phyloP scores from a whole-genome alignment of 768 basidiomycete genomes.

The Boletus sp. region DNA sequence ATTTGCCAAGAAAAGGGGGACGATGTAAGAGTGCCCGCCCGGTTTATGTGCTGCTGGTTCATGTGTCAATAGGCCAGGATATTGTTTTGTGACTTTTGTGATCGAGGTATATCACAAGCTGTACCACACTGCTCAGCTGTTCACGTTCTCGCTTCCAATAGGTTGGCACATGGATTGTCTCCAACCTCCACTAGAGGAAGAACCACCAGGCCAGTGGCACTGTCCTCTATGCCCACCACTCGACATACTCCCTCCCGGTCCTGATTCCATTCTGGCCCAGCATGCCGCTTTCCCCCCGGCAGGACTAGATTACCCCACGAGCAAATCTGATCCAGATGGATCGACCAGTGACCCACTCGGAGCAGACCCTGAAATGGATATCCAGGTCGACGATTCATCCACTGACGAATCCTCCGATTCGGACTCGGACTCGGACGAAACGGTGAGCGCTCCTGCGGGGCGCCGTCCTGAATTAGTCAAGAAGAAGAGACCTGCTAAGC shows the following conservation, averaged over 20 bases:
- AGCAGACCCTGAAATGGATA: conserved; percentile 30
- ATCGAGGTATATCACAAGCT: conserved; percentile 58
- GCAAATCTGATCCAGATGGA: conserved; percentile 26
- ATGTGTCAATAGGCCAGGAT: conserved; percentile 57
- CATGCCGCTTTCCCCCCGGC: conserved; percentile 46
- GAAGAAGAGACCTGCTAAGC: conserved; percentile 30
- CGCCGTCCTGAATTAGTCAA: conserved; percentile 18
- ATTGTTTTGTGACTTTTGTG: conserved; percentile 91
- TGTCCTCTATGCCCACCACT: conserved; percentile 60
- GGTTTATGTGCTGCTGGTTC: conserved; percentile 17
- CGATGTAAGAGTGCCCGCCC: conserved; percentile 58
- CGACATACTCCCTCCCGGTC: conserved; percentile 8
- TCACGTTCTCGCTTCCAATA: conserved; percentile 22
- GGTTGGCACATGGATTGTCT: conserved; percentile 88
- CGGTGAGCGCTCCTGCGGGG: conserved; percentile 13
- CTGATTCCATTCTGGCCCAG: conserved; percentile 2
- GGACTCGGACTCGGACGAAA: conserved; percentile 27
- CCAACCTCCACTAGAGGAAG: conserved; percentile 60
- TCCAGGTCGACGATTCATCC: conserved; percentile 36
- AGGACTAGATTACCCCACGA: conserved; percentile 15
- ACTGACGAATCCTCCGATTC: conserved; percentile 33
- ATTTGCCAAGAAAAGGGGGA: conserved; percentile 81
- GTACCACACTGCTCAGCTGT: background rate
- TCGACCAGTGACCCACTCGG: conserved; percentile 26
- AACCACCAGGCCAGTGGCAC: conserved; percentile 76